Evolutionary conservation across 2,329 filamentous ascomycete genomes (phyloP), one percentile per base, ranked within the genome.

Genomic region (Sporothrix pallida): DNA sequence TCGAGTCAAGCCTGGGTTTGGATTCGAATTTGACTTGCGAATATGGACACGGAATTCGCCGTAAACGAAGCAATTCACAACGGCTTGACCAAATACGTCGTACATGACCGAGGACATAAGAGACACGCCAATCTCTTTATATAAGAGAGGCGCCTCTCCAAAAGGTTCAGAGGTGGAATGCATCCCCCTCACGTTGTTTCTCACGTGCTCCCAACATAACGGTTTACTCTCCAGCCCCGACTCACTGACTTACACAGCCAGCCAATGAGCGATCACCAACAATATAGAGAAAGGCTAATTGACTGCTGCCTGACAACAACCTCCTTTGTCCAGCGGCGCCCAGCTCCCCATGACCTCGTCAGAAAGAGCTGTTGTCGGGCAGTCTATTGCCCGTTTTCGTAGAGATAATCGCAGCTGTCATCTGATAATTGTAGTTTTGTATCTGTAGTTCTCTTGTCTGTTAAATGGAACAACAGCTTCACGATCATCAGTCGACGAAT

Each of bases 251-350:
- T 50, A 31, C 63, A 26, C 15, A 17, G 26, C 23, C 44, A 67
- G 20, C 68, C 54, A 56, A 70, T 58, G 26, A 17, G 23, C 26
- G 48, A 23, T 15, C n/a, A 31, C 46, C 20, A 9, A 44, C n/a
- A n/a, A 42, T 69, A 20, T 23, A 54, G 46, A 46, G 37, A 46
- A 46, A n/a, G 23, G 42, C 37, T 37, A 17, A 70, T 26, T 37
- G 31, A 52, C 50, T 46, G 68, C 50, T 70, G 50, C 68, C 68
- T 70, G 50, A 20, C 42, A 63, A 10, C 26, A 70, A 23, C n/a
- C 56, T 42, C 68, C 50, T 12, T 54, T 31, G 65, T 69, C 44
- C 26, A 54, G 44, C 44, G 8, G 17, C 23, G 26, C 48, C 23
- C 13, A 23, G n/a, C 46, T 48, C n/a, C 46, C 31, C 10, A 69